Evolutionary conservation across 2,329 filamentous ascomycete genomes (phyloP).

Genomic region (Mariannaea sp.): DNA sequence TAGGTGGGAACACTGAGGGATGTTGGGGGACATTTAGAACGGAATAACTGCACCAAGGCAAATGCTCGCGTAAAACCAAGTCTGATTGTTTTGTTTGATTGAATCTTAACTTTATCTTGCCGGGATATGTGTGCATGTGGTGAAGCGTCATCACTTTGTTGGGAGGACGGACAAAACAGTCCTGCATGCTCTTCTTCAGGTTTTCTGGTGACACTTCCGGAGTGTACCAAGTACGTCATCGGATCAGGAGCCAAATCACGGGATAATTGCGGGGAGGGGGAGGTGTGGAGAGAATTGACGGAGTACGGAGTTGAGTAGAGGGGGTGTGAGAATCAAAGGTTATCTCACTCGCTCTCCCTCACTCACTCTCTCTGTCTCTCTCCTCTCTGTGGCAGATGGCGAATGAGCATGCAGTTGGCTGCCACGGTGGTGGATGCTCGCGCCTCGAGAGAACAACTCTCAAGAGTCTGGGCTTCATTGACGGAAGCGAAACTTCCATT

Average conservation of each 20-base stretch:
- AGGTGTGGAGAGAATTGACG: not conserved
- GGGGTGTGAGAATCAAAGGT: no score
- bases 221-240: not conserved
- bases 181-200: not conserved
- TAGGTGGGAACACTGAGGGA: conserved; percentile 1
- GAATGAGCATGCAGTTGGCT: conserved; percentile 12
- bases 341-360: no score
- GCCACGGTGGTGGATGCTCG: conserved; percentile 13
- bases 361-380: no score
- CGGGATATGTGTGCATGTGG: conserved; percentile 25
- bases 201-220: no score
- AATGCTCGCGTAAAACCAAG: no score
- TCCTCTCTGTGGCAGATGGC: no score
- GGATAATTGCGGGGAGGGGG: conserved; percentile 2
- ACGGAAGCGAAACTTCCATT: not conserved
- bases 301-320: not conserved
- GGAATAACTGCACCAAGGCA: no score
- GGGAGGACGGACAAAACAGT: not conserved
- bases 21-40: not conserved
- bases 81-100: no score
- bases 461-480: not conserved
- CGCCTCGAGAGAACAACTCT: not conserved
- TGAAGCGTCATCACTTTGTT: conserved; percentile 4
- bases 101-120: no score
- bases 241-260: conserved; percentile 4